These are phyloP conservation scores for Salix udensis DNA, from an alignment of 345 rosid genomes.

Conservation along the genomic window DNA sequence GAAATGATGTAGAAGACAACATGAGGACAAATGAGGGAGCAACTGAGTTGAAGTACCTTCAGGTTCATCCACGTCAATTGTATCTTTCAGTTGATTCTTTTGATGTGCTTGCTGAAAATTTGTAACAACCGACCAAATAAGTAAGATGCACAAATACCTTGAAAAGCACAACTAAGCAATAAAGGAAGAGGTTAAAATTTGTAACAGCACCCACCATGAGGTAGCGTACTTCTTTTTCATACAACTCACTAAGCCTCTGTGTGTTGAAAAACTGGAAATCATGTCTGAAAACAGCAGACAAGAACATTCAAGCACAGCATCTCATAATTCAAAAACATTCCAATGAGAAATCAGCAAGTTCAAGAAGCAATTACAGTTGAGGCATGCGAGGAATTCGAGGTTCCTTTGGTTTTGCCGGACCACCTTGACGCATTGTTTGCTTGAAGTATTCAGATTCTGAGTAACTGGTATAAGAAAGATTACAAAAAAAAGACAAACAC, in stretches of 20 bases:
- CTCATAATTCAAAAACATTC: slow-evolving; percentile 2
- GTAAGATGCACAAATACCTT: neutral
- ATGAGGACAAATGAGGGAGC: neutral
- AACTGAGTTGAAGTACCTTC: slow-evolving; percentile 52
- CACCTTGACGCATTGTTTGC: slow-evolving; percentile 96
- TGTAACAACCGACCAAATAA: neutral
- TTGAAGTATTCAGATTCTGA: slow-evolving; percentile 96
- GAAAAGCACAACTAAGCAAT: neutral
- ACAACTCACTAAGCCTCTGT: slow-evolving; percentile 87
- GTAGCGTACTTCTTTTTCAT: slow-evolving; percentile 97
- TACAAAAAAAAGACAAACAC: neutral
- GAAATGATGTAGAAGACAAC: neutral
- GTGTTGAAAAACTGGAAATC: slow-evolving; percentile 97
- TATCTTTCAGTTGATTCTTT: slow-evolving; percentile 89
- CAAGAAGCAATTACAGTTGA: slow-evolving; percentile 57
- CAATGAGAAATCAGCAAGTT: neutral
- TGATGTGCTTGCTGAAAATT: slow-evolving; percentile 87
- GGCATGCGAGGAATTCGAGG: slow-evolving; percentile 99
- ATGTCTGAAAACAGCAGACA: slow-evolving; percentile 50
- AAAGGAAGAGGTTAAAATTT: neutral
- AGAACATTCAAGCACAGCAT: slow-evolving; percentile 3
- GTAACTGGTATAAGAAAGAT: slow-evolving; percentile 47
- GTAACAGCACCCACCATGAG: slow-evolving; percentile 65
- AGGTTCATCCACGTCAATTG: slow-evolving; percentile 94
- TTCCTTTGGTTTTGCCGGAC: slow-evolving; percentile 86